phyloP scores from a whole-genome alignment of 768 basidiomycete genomes.

The Xerocomellus amylosporus region DNA sequence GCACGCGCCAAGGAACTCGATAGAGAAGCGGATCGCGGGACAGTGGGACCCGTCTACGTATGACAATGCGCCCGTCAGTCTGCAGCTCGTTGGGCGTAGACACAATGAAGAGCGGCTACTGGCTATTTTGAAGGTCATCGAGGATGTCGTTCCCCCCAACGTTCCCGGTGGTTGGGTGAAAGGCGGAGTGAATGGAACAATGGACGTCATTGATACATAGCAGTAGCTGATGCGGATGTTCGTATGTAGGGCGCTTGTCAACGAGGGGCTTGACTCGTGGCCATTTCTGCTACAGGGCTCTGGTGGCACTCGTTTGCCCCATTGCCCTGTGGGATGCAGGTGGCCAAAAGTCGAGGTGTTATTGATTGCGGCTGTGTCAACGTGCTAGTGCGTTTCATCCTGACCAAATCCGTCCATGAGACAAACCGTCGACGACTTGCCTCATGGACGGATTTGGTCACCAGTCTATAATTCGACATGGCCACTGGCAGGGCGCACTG shows the following conservation, averaged over 20 bases:
- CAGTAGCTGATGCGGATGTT: background rate
- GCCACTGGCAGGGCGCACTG: background rate
- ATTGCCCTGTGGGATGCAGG: slow-evolving; percentile 9
- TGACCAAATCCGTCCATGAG: too few relatives aligned
- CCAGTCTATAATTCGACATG: background rate
- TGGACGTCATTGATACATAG: slow-evolving; percentile 4
- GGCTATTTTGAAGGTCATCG: slow-evolving; percentile 42
- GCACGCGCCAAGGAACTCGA: slow-evolving; percentile 32
- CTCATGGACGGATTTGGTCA: too few relatives aligned
- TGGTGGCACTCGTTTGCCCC: background rate
- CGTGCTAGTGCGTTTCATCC: too few relatives aligned
- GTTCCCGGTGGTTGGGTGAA: slow-evolving; percentile 10
- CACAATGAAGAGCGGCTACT: slow-evolving; percentile 50
- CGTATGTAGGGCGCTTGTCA: slow-evolving; percentile 5
- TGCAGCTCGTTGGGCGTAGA: slow-evolving; percentile 51
- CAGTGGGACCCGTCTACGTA: slow-evolving; percentile 45
- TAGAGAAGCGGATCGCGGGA: slow-evolving; percentile 34
- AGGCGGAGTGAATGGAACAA: slow-evolving; percentile 8
- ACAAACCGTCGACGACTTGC: too few relatives aligned
- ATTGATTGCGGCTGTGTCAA: background rate
- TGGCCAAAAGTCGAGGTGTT: slow-evolving; percentile 6
- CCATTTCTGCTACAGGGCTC: slow-evolving; percentile 10
- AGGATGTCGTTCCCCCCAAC: slow-evolving; percentile 23
- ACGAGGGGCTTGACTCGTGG: slow-evolving; percentile 11
- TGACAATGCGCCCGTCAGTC: slow-evolving; percentile 42